Base-by-base conservation (phyloP, 2,329 filamentous ascomycete genomes). In the Knoxdaviesia proteae region DNA sequence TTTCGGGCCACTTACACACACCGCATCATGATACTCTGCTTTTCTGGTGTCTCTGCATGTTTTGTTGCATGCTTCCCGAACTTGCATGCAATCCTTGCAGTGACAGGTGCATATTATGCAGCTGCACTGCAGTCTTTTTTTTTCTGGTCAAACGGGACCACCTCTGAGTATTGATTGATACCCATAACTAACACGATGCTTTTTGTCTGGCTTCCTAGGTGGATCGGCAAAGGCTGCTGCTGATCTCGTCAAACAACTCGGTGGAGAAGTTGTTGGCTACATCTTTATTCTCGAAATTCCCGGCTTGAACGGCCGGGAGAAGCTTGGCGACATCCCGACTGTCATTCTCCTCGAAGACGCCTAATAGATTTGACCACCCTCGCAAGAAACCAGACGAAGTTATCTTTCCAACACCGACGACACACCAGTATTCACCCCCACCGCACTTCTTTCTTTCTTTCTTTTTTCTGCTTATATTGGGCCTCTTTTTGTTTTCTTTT, bases 221-320 rank as follows among this genome's bases (percentile, higher is more conserved):
- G 90, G 90, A 52, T 94, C 86, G 49, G 90, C 90, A 44, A 74
- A 75, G 49, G 90, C 88, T 47, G 88, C 86, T 20, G 86, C 83
- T 49, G 73, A 83, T 48, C 79, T 98, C 46, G 83, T 96, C 52
- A 70, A 77, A 58, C 77, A 92, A 61, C 74, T 92, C 49, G 84
- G 86, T 51, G 90, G 87, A 50, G 68, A 74, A n/a, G 68, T 96
- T 39, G 62, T 94, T 46, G 88, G 84, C 52, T 96, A 83, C 63
- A 66, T 94, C 48, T 98, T 98, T 68, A 83, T 98, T 54, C 81
- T 96, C 58, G 88, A 96, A 62, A 80, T 98, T 49, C 80, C 86
- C 53, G 88, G 90, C 62, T 75, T 98, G 51, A 84, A 93, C 58
- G 90, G 90, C 51, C 77, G 84, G 52, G 80, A 86, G 48, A 90